Base-by-base conservation (phyloP, 768 basidiomycete genomes). In the Nidularia pulvinata region DNA sequence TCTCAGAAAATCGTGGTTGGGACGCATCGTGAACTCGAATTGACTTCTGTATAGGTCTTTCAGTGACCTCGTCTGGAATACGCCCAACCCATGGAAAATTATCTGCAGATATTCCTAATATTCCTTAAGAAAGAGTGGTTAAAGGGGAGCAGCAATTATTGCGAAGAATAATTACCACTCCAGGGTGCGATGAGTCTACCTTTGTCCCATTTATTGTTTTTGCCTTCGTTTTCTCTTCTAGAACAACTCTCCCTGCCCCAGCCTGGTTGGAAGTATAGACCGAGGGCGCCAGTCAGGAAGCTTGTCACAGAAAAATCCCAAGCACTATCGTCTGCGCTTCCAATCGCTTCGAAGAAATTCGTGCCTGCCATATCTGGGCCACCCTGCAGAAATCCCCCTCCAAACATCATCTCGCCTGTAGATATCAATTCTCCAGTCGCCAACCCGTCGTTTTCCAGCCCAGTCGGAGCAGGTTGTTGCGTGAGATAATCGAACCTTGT, bases 401-500 rank as follows among this genome's bases (percentile, higher is more conserved):
- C 88, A 52, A 87, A 80, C 80, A 89, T 85, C 51, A 91, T 71
- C 55, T 83, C 83, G 1, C 72, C 77, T 16, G 65, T 53, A 1
- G 71, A 66, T 2, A 61, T 48, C 1, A 65, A 44, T 56, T 34
- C 32, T 48, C n/a, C 33, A 16, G 13, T 39, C 44, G 52, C 16
- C 51, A 45, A 36, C 10, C 46, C 47, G 50, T 46, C 11, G 33
- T n/a, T n/a, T 39, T n/a, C 37, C 10, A 39, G 10, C 10, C 9
- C 37, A 11, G 45, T 46, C 13, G 45, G 16, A 39, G 37, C 37
- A 9, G 45, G 71, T 46, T 83, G 78, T 64, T 89, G 88, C 5
- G 87, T 86, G 55, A 90, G 79, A 63, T 89, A 90, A 62, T 89
- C 86, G 62, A 76, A 88, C 7, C 53, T 34, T n/a, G 45, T 14